Conservation (phyloP, 2,329 filamentous ascomycete genomes). For the Annulohypoxylon truncatum region DNA sequence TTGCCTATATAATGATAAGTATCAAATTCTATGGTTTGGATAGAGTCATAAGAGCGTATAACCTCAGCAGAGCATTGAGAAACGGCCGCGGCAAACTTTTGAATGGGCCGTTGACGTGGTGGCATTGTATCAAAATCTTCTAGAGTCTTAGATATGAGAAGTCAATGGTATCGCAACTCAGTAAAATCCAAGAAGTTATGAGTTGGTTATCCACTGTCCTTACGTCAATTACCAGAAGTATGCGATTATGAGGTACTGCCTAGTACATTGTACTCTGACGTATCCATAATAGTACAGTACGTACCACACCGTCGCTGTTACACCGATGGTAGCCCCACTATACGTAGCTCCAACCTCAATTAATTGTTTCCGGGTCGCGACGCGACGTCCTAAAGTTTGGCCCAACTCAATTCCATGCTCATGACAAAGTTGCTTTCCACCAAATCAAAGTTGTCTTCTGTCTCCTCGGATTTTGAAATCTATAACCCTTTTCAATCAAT, state of each 20-base stretch:
- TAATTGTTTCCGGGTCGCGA: conserved; percentile 30
- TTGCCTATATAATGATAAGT: conserved; percentile 66
- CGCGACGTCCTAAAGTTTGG: conserved; percentile 30
- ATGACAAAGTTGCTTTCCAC: conserved; percentile 4
- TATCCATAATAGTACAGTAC: neutral
- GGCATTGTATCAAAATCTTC: conserved; percentile 46
- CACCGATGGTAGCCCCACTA: conserved; percentile 15
- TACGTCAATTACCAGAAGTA: neutral
- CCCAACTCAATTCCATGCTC: neutral
- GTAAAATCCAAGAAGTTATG: neutral
- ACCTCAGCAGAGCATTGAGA: conserved; percentile 67
- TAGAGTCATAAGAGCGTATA: conserved; percentile 41
- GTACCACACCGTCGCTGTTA: neutral
- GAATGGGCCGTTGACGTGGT: conserved; percentile 61
- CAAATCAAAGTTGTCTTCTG: neutral
- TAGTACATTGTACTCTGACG: too few relatives aligned
- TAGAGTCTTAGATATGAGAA: neutral
- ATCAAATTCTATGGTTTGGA: neutral
- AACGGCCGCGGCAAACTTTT: conserved; percentile 65
- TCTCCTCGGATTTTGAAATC: neutral
- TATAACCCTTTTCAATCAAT: neutral
- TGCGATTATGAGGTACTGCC: neutral
- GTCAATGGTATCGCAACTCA: conserved; percentile 8
- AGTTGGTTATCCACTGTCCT: neutral
- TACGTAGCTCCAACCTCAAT: conserved; percentile 7